Evolutionary conservation across 2,329 filamentous ascomycete genomes (phyloP).

Genomic region (Calonectria honghensis): DNA sequence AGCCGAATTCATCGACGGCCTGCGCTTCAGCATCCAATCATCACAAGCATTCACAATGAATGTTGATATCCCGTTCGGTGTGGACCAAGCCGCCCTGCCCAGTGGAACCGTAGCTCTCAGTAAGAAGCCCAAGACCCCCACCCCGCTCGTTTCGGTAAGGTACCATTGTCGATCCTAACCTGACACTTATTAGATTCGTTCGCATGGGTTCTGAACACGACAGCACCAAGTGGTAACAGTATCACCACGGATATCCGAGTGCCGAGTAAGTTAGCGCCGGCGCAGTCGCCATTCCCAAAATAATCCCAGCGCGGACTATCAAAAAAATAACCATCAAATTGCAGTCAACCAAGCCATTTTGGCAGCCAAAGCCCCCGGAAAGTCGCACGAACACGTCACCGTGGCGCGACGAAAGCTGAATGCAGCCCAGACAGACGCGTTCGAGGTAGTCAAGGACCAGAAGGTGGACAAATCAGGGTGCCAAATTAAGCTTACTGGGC

Average conservation of each 20-base stretch:
- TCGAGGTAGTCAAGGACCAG: neutral
- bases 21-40: slow-evolving; percentile 5
- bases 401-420: neutral
- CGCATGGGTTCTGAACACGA: neutral
- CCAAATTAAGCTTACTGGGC: neutral
- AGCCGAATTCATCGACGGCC: neutral
- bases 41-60: neutral
- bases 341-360: slow-evolving; percentile 4
- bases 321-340: neutral
- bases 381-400: neutral
- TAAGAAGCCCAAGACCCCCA: neutral
- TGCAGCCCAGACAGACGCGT: neutral
- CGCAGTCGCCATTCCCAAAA: neutral
- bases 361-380: neutral
- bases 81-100: neutral
- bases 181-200: neutral
- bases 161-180: no score
- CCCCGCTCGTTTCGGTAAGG: no score
- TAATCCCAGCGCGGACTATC: no score
- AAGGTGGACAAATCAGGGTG: neutral
- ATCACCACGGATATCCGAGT: neutral
- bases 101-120: neutral
- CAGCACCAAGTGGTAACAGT: neutral
- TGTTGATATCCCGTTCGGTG: neutral
- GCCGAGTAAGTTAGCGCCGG: neutral